phyloP scores from a whole-genome alignment of 805 yeast species.

The Kuraishia piskuri region DNA sequence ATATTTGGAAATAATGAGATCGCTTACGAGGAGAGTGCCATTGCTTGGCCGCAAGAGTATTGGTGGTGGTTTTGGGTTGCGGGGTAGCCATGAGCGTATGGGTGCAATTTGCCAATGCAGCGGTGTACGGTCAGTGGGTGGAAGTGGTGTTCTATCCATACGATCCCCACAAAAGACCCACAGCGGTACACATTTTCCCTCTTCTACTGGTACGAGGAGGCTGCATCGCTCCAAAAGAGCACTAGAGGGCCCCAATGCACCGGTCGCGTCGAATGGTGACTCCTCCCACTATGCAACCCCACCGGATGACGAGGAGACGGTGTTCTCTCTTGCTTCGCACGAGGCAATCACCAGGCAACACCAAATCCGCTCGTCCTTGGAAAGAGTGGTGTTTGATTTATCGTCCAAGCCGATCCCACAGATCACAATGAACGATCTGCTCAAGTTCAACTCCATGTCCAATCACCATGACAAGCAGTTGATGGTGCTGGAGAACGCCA shows the following conservation, averaged over 20 bases:
- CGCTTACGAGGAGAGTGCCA: background rate
- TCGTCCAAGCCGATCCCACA: slow-evolving; percentile 44
- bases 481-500: slow-evolving; percentile 34
- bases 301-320: background rate
- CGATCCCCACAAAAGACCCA: background rate
- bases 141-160: background rate
- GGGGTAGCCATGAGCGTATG: background rate
- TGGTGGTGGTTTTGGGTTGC: background rate
- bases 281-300: background rate
- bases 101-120: too few species aligned
- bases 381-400: slow-evolving; percentile 48
- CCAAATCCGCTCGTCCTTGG: slow-evolving; percentile 48
- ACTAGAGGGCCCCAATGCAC: background rate
- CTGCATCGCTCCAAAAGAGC: background rate
- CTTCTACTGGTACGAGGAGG: background rate
- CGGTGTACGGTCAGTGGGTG: background rate
- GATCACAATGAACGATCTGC: slow-evolving; percentile 41
- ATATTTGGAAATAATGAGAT: too few species aligned
- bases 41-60: background rate
- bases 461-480: slow-evolving; percentile 20
- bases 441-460: slow-evolving; percentile 29
- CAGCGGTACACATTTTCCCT: too few species aligned
- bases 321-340: slow-evolving; percentile 1
- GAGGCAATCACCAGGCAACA: slow-evolving; percentile 22
- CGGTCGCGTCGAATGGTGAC: background rate